Percentiles rank a stretch among this genome's conserved stretches.
Evolutionary conservation across 331 rosid species (phyloP).

Genomic region (Acacia concinna): DNA sequence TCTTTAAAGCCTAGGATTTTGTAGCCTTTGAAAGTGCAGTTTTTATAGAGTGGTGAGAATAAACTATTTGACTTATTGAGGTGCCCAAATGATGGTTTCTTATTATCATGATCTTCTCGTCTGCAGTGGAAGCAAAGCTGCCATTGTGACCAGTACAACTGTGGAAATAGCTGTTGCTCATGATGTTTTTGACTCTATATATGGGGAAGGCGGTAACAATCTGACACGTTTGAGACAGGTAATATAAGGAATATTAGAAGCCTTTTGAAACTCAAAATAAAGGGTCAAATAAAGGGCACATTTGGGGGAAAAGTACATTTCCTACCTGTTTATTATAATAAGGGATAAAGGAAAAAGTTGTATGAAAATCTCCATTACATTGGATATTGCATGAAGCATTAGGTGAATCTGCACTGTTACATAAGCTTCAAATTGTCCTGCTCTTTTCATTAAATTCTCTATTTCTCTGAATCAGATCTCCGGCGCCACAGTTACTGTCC

Average conservation of each 20-base stretch:
- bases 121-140: constrained; percentile 73
- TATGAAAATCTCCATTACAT: background rate
- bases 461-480: constrained; percentile 62
- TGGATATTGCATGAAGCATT: background rate
- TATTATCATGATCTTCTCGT: constrained; percentile 14
- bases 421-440: background rate
- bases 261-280: background rate
- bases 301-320: too few relatives aligned
- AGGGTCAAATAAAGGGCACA: too few relatives aligned
- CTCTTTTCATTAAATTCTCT: background rate
- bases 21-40: background rate
- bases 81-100: constrained; percentile 14
- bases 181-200: constrained; percentile 61
- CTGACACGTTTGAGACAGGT: constrained; percentile 86
- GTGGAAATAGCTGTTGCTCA: constrained; percentile 80
- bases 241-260: background rate
- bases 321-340: too few relatives aligned
- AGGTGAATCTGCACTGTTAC: constrained; percentile 15
- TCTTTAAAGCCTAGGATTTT: background rate
- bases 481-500: constrained; percentile 74
- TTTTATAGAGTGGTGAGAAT: constrained; percentile 14
- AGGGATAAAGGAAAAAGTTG: background rate
- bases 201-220: constrained; percentile 81
- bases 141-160: constrained; percentile 73
- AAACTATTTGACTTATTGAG: background rate